Base-by-base conservation (phyloP, 2,329 filamentous ascomycete species). In the Mollisia scopiformis region DNA sequence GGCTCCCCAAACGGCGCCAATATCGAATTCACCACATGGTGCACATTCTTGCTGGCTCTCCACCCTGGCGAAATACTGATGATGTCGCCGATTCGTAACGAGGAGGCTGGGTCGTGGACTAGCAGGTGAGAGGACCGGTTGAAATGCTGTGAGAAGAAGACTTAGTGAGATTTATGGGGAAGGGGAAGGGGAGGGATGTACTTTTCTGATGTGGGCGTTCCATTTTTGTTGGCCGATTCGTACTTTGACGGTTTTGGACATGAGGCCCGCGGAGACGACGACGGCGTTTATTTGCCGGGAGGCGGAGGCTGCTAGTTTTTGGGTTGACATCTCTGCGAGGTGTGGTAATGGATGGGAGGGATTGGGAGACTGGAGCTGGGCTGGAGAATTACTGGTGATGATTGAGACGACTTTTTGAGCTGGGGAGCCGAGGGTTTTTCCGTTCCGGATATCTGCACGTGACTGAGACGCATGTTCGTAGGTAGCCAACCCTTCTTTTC, bases 231-330 rank as follows among this genome's bases (percentile, higher is more conserved):
- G 84, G 55, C 89, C 88, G 14, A 93, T 82, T 66, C 87, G 85
- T 64, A 93, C 91, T 76, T 91, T 93, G 59, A 93, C 89, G 2
- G 90, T 93, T 76, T 88, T 91, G 61, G 86, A 78, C 88, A 93
- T 93, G 61, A 88, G 82, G 21, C 91, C 91, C 6, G 90, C 87
- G 43, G 90, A 92, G 53, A 93, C 85, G 25, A 94, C 91, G 41
- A 94, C 85, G 64, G 71, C 73, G 51, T 58, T 62, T 19, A 62
- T 62, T 52, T 62, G 59, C 31, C 59, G 55, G 14, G 59, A 55
- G 11, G 59, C 56, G 2, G 59, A 55, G 6, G 56, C 56, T 6
- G 41, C 55, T 1, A 62, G 19, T 35, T 58, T 58, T 27, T 46
- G 25, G 52, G 55, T 33, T 25, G 55, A 58, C 59, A 58, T 62